Conservation (phyloP, 495 filamentous ascomycete species). For the Podospora comata region DNA sequence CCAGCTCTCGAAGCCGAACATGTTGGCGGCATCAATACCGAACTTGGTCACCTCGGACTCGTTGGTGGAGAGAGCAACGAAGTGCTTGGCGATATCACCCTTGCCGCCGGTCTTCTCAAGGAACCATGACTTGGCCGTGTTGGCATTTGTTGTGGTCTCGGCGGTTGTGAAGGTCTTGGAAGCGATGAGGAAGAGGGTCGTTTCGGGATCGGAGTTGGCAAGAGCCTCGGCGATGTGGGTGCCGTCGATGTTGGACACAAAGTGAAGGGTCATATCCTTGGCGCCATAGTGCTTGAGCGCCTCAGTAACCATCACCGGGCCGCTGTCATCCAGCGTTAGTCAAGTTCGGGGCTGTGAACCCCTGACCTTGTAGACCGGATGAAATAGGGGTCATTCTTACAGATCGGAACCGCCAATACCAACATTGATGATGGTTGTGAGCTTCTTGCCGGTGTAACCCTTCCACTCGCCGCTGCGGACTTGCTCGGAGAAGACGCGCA, state of each 20-base stretch:
- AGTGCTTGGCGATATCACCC: slow-evolving; percentile 96
- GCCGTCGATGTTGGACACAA: slow-evolving; percentile 98
- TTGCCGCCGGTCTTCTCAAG: slow-evolving; percentile 67
- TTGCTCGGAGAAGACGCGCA: slow-evolving; percentile 95
- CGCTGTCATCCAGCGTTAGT: slow-evolving; percentile 48
- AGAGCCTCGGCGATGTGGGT: slow-evolving; percentile 96
- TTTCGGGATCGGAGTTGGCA: slow-evolving; percentile 84
- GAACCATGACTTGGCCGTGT: slow-evolving; percentile 96
- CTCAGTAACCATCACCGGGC: slow-evolving; percentile 97
- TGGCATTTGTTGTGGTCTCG: slow-evolving; percentile 95
- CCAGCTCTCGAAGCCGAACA: slow-evolving; percentile 99
- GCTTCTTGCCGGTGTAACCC: slow-evolving; percentile 96
- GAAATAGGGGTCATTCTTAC: slow-evolving; percentile 50
- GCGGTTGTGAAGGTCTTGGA: slow-evolving; percentile 99
- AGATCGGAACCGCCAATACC: slow-evolving; percentile 98
- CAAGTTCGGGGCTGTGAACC: not conserved
- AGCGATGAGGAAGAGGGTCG: slow-evolving; percentile 93
- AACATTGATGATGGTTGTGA: slow-evolving; percentile 94
- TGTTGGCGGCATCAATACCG: slow-evolving; percentile 95
- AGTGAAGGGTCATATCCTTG: slow-evolving; percentile 83
- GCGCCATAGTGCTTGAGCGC: slow-evolving; percentile 91
- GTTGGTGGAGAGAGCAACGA: slow-evolving; percentile 97
- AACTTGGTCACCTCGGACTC: slow-evolving; percentile 94
- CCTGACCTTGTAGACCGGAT: not conserved
- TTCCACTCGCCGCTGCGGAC: slow-evolving; percentile 96